Conservation (phyloP, 495 filamentous ascomycete species). For the Lasiosphaeria ovina region DNA sequence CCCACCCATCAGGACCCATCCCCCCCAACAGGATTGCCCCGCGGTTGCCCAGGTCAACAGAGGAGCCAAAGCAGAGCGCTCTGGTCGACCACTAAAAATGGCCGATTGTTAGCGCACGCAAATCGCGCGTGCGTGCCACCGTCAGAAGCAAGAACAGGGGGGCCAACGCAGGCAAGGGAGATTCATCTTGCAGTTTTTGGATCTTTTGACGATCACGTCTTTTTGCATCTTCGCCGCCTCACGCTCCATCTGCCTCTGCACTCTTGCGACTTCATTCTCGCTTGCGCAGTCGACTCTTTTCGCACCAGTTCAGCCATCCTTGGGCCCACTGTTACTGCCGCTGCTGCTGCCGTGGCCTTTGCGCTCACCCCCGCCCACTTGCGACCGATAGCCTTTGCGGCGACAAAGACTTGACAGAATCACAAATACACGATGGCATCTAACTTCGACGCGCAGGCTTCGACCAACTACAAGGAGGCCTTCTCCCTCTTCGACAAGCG, state of each 20-base stretch:
- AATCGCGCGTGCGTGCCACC: conserved; percentile 3
- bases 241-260: background rate
- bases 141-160: conserved; percentile 15
- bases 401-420: background rate
- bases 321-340: too few relatives aligned
- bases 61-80: conserved; percentile 14
- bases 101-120: conserved; percentile 24
- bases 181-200: conserved; percentile 5
- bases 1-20: conserved; percentile 2
- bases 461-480: conserved; percentile 99
- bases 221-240: background rate
- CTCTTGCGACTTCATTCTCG: background rate
- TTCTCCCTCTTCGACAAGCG: conserved; percentile 99
- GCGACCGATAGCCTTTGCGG: too few relatives aligned
- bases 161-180: conserved; percentile 8
- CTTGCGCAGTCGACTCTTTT: background rate
- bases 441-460: conserved; percentile 67
- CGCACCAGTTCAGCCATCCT: background rate
- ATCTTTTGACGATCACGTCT: background rate
- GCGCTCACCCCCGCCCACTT: too few relatives aligned
- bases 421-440: conserved; percentile 39
- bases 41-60: conserved; percentile 30
- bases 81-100: conserved; percentile 18
- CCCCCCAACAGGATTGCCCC: conserved; percentile 23
- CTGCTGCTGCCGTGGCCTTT: background rate